Evolutionary conservation across 805 yeast genomes (phyloP).

Genomic region (Saturnispora dispora): DNA sequence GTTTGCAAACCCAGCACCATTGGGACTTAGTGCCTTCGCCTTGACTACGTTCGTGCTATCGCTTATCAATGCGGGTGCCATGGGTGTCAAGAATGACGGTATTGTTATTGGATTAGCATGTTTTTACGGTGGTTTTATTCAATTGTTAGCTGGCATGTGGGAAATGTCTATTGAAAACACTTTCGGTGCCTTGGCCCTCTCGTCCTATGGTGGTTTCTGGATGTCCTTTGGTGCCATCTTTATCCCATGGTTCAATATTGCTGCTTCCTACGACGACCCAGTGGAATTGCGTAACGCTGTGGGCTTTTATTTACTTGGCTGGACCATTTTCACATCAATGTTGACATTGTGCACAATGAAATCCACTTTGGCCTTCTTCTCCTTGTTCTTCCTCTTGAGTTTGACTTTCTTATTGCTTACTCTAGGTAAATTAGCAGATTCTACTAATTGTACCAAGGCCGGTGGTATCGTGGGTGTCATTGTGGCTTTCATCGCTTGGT

Average conservation of each 20-base stretch:
- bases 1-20: conserved; percentile 67
- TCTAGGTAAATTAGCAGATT: conserved; percentile 44
- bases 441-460: conserved; percentile 33
- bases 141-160: conserved; percentile 65
- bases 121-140: conserved; percentile 68
- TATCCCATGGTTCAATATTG: conserved; percentile 49
- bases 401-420: conserved; percentile 44
- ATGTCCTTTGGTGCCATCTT: conserved; percentile 59
- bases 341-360: conserved; percentile 49
- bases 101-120: conserved; percentile 57
- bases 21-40: conserved; percentile 66
- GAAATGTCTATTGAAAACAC: conserved; percentile 71
- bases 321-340: conserved; percentile 57
- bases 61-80: conserved; percentile 52
- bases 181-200: conserved; percentile 59
- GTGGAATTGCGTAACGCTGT: conserved; percentile 40
- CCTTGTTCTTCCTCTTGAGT: conserved; percentile 45
- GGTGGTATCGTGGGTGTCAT: conserved; percentile 61
- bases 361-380: conserved; percentile 43
- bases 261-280: conserved; percentile 38
- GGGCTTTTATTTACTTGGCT: conserved; percentile 52
- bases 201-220: conserved; percentile 70
- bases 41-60: conserved; percentile 59
- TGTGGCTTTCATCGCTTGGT: conserved; percentile 56
- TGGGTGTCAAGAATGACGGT: conserved; percentile 54